Base-by-base conservation (phyloP, 129 eudicot genomes). In the Apium graveolens region DNA sequence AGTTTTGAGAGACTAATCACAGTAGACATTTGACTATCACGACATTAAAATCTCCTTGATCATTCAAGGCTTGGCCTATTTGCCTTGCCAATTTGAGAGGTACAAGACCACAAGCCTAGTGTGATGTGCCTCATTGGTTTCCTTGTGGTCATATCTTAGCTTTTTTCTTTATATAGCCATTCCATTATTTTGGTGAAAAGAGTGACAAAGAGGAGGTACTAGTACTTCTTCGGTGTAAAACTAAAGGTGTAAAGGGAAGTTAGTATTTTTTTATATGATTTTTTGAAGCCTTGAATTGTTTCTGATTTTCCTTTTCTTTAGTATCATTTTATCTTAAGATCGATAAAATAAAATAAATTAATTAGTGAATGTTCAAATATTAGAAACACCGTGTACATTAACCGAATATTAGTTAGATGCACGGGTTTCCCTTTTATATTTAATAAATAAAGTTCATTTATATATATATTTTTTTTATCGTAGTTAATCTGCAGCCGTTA, bases 31-130 rank as follows among this genome's bases (percentile, higher is more conserved):
- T 57, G 0, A 57, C 31, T 10, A 57, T 57, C 66, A 10, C 31
- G 66, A n/a, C 63, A 17, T 21, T n/a, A n/a, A n/a, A n/a, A 55
- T 12, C 11, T 18, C 24, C 24, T 49, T 49, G 8, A 51, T 51
- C 62, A 20, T 51, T 11, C 3, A 20, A 51, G 21, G 34, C 17
- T 31, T 21, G 7, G 26, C 65, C 34, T 26, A 10, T 76, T 35
- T 69, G 43, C 41, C 41, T 34, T 34, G 41, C 74, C 74, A 35
- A 16, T 35, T 26, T n/a, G 32, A 60, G 68, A 60, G 68, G 68
- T 9, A 60, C 68, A 57, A 57, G 66, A 57, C 32, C 66, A 57
- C 66, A 60, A 60, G 68, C 17, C 68, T 60, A 60, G 68, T n/a
- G 68, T n/a, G 31, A 24, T 8, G 65, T 24, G 31, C 10, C 31